Conservation (phyloP, 768 basidiomycete species). For the Suillus placidus region DNA sequence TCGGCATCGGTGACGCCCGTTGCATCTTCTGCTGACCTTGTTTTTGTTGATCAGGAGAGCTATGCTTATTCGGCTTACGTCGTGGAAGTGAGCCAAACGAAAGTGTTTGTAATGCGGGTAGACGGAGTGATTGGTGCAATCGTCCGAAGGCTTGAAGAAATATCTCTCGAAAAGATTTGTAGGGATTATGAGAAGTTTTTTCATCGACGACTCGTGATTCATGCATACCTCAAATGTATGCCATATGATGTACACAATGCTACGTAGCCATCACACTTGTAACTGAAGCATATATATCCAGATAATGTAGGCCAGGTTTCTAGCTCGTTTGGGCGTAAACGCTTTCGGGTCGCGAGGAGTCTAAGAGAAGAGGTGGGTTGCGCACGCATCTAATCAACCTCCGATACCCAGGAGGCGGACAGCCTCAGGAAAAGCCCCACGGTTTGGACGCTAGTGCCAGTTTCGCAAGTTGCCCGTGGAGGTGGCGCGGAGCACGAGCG, state of each 20-base stretch:
- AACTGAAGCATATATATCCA: neutral
- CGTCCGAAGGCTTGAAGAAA: conserved; percentile 20
- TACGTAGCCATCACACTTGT: neutral
- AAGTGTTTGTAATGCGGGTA: conserved; percentile 35
- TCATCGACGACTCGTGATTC: neutral
- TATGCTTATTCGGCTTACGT: conserved; percentile 41
- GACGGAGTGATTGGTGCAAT: conserved; percentile 29
- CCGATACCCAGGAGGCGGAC: neutral
- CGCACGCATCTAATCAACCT: neutral
- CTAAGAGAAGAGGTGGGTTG: neutral
- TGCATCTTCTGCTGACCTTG: conserved; percentile 26
- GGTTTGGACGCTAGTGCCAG: neutral
- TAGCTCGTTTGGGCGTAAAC: neutral
- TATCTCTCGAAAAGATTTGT: neutral
- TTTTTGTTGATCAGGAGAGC: conserved; percentile 37
- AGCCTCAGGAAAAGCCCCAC: neutral
- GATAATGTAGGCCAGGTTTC: neutral
- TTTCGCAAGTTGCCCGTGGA: neutral
- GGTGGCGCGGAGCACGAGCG: neutral
- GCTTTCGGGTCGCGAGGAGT: neutral
- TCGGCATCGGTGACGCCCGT: neutral
- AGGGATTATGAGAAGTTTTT: neutral
- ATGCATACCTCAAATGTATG: neutral
- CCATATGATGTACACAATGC: neutral
- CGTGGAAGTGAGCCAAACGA: conserved; percentile 30